Base-by-base conservation (phyloP, 1,284 basidiomycete species). In the Schizophyllum amplum region DNA sequence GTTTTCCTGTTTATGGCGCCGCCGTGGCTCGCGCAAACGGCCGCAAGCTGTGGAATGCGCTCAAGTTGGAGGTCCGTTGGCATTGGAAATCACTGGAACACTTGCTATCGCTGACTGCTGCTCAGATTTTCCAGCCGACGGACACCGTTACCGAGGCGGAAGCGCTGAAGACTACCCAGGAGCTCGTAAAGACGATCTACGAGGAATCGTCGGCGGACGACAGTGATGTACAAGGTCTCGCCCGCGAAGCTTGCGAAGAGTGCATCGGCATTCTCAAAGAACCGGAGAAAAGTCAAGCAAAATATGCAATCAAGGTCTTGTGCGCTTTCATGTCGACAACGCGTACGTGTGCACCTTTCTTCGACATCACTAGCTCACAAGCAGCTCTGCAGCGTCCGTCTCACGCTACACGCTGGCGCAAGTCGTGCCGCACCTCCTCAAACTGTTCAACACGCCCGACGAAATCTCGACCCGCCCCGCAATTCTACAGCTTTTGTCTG, bases 281-380 rank as follows among this genome's bases (percentile, higher is more conserved):
- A 66, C 93, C 94, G 0, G 94, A 97, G 70, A 98, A 97, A 73
- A 89, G 81, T 67, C 89, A 92, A 68, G 92, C 94, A 0, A 84
- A 86, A 63, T 85, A 89, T 51, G 92, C 92, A 0, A 87, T 87
- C 51, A 92, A 90, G 67, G 81, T 92, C 21, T 71, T 98, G 17
- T 87, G 86, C 59, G 80, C 85, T 0, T 81, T 94, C 63, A 77
- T 93, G 67, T 75, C 80, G 21, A 87, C 86, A 7, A 90, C 89
- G 11, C 79, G 92, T 94, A 64, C 57, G 87, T 79, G 0, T 4
- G 15, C 53, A 57, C 17, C n/a, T n/a, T n/a, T n/a, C n/a, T n/a
- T n/a, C n/a, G n/a, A n/a, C n/a, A 42, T 21, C 53, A 53, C 25
- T 63, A 33, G 59, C 49, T 57, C 55, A 54, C 13, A 57, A n/a